Base-by-base conservation (phyloP, 192 early-diverging fungal genomes). In the Gorgonomyces haynaldii region DNA sequence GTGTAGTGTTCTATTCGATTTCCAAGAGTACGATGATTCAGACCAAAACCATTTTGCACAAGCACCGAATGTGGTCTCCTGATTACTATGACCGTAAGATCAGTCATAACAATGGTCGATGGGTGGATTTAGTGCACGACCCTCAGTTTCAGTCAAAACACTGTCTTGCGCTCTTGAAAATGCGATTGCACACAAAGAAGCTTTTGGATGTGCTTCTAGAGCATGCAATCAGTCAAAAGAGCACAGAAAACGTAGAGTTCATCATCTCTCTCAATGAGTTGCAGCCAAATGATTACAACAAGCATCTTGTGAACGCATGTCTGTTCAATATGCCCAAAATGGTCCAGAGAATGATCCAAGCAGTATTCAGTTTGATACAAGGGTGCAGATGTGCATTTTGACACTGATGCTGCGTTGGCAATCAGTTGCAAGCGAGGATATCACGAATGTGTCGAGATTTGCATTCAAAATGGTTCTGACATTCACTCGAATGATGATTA, bases 401-500 rank as follows among this genome's bases (percentile, higher is more conserved):
- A 39, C 22, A 45, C n/a, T 24, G 37, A 52, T 34, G 37, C 36
- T 10, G 50, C 50, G 4, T 30, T 52, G 0, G 21, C 20, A 13
- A 52, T 52, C 26, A 23, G 17, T 34, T 6, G 37, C 40, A 39
- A 42, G 23, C 32, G 29, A 6, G 50, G 50, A 7, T 30, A 42
- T 24, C 25, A n/a, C 10, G 19, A 36, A 5, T 39, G 38, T 46
- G 50, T 52, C 10, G 21, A 39, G 20, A 8, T 9, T 8, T 17
- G 26, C 1, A 15, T 52, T 0, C 4, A n/a, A 2, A 28, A 10
- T n/a, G 50, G 41, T 25, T 26, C 50, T 2, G 29, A 42, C 13
- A 27, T 52, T n/a, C 50, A 52, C 32, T 16, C 27, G 12, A 27
- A 42, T 25, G 50, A 52, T 34, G 50, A 52, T 19, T 42, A 52